phyloP scores from a whole-genome alignment of 129 eudicot genomes.

The Arctium minus region DNA sequence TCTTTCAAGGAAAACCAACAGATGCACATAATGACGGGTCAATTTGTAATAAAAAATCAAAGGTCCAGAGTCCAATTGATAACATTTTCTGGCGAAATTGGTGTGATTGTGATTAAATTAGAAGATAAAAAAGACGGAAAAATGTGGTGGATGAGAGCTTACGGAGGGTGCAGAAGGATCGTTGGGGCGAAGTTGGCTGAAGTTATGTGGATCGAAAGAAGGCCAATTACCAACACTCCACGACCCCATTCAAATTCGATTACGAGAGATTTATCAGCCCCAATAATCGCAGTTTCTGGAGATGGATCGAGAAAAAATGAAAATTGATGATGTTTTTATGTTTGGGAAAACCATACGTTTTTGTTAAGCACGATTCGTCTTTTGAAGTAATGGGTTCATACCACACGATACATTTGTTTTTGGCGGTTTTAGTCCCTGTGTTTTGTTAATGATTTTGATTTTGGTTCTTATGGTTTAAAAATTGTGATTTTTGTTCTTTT shows the following conservation, averaged over 20 bases:
- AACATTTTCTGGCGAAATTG: neutral
- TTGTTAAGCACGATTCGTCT: neutral
- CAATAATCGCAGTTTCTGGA: conserved; percentile 13
- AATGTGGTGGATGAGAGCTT: conserved; percentile 20
- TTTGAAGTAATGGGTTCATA: neutral
- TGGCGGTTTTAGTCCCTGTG: neutral
- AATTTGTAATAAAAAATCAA: neutral
- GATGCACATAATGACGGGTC: neutral
- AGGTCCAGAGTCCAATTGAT: neutral
- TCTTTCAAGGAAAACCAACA: neutral
- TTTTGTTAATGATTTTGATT: too few species aligned
- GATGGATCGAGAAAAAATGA: neutral
- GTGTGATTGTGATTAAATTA: neutral
- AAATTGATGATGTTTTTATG: neutral
- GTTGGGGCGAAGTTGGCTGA: conserved; percentile 71
- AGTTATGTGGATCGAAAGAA: conserved; percentile 73
- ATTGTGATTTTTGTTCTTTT: too few species aligned
- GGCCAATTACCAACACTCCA: conserved; percentile 56
- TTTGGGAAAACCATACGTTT: neutral
- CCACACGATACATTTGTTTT: neutral
- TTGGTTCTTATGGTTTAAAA: too few species aligned
- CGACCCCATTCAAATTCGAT: conserved; percentile 45
- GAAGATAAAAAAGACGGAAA: neutral
- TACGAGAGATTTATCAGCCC: conserved; percentile 11
- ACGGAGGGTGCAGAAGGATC: conserved; percentile 76